phyloP scores from a whole-genome alignment of 441 rosid genomes.

The Gossypium trilobum region DNA sequence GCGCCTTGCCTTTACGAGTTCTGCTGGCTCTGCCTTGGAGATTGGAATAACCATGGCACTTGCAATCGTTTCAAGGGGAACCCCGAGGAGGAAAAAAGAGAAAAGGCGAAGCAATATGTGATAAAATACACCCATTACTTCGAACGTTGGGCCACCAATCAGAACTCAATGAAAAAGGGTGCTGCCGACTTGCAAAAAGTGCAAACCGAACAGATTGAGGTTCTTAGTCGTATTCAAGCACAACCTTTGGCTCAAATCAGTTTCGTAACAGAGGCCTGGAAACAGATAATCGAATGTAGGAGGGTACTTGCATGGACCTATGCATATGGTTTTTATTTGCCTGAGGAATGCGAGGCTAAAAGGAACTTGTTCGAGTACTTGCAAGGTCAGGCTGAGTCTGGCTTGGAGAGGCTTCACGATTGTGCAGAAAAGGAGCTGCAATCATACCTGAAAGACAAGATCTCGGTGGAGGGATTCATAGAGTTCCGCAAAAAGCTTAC shows the following conservation, averaged over 20 bases:
- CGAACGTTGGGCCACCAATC: constrained; percentile 67
- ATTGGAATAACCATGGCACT: constrained; percentile 36
- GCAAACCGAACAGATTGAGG: constrained; percentile 31
- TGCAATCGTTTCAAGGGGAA: constrained; percentile 29
- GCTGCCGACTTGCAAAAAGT: constrained; percentile 30
- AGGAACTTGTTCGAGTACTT: constrained; percentile 28
- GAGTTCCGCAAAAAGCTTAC: constrained; percentile 4
- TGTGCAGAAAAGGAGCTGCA: constrained; percentile 11
- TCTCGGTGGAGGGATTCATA: background rate
- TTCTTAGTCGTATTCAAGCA: constrained; percentile 32
- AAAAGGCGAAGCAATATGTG: constrained; percentile 42
- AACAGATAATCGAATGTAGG: constrained; percentile 68
- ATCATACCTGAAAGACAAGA: background rate
- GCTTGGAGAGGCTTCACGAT: constrained; percentile 19
- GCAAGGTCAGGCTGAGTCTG: constrained; percentile 27
- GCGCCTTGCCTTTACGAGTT: constrained; percentile 50
- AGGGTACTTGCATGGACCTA: constrained; percentile 70
- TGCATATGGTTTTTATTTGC: constrained; percentile 61
- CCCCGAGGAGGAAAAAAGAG: constrained; percentile 28
- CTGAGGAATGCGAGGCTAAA: constrained; percentile 23
- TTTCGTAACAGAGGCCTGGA: constrained; percentile 60
- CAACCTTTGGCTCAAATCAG: constrained; percentile 37
- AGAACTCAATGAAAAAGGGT: constrained; percentile 44
- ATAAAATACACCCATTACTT: constrained; percentile 64
- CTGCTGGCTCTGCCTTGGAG: constrained; percentile 69